Base-by-base conservation (phyloP, 2,329 filamentous ascomycete genomes). In the Talaromyces atroroseus region DNA sequence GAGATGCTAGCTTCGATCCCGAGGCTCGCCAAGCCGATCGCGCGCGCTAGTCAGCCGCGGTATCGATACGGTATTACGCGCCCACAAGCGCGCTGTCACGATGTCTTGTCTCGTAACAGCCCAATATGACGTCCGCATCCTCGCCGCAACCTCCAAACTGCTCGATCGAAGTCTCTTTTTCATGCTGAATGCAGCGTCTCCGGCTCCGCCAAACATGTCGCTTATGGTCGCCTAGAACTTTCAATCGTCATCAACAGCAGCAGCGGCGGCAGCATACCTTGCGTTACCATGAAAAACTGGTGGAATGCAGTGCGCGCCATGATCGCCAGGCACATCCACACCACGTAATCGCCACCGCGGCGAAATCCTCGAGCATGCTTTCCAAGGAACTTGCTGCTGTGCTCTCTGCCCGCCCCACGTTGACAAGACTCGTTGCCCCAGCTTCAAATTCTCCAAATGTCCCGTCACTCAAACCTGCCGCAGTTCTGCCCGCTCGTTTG, bases 241-340 rank as follows among this genome's bases (percentile, higher is more conserved):
- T 47, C 24, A 40, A 53, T 49, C 44, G 40, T 44, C 38, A 29
- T 44, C 32, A 6, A 16, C 32, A 6, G 29, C 56, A 32, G 54
- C 38, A 29, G 21, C 32, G 12, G 14, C 32, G n/a, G 29, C 56
- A 32, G 54, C 63, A 72, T 73, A 65, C 62, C 64, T 62, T 49
- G 50, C 51, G 57, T 65, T 62, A 55, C 62, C 62, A 59, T 63
- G 59, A 63, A n/a, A n/a, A n/a, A 59, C 45, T 59, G 59, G 58
- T 57, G 61, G 64, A 64, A 64, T 59, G 61, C 32, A 36, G 5
- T 57, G 57, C 61, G 69, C 57, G 67, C 65, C 65, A 69, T 68
- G 53, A 51, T 57, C 52, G 38, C 52, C 61, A 60, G 58, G 60
- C 60, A 64, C 57, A 62, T 61, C 64, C 59, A 60, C 52, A 14